Conservation (phyloP, 345 rosid genomes). For the Nephelium lappaceum region DNA sequence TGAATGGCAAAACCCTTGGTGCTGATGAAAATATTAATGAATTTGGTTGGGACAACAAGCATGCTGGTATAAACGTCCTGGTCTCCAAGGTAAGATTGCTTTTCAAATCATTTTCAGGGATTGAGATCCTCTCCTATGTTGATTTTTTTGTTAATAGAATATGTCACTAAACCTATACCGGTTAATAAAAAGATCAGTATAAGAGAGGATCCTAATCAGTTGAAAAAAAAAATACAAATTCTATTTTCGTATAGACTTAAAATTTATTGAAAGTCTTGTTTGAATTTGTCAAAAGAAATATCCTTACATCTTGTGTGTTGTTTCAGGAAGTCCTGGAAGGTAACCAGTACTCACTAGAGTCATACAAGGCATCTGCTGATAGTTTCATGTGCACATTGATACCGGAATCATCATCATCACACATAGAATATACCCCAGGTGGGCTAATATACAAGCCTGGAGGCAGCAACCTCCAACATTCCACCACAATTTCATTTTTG, state of each 20-base stretch:
- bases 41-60: constrained; percentile 98
- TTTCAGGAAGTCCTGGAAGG: constrained; percentile 74
- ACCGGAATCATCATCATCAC: constrained; percentile 70
- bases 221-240: too few species aligned
- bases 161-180: too few species aligned
- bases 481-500: constrained; percentile 85
- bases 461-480: constrained; percentile 94
- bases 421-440: constrained; percentile 75
- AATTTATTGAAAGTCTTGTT: too few species aligned
- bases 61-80: constrained; percentile 90
- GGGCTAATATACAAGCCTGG: constrained; percentile 97
- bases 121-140: too few species aligned
- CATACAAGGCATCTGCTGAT: constrained; percentile 90
- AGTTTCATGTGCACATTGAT: constrained; percentile 94
- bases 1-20: constrained; percentile 82
- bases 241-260: too few species aligned
- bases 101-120: neutral
- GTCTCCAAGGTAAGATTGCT: constrained; percentile 68
- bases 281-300: too few species aligned
- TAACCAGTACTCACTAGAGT: constrained; percentile 54
- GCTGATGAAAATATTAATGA: constrained; percentile 91
- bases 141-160: too few species aligned
- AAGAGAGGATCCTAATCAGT: too few species aligned
- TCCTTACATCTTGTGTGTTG: neutral
- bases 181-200: too few species aligned